Evolutionary conservation across 441 rosid genomes (phyloP).

Genomic region (Arabidopsis lyrata): DNA sequence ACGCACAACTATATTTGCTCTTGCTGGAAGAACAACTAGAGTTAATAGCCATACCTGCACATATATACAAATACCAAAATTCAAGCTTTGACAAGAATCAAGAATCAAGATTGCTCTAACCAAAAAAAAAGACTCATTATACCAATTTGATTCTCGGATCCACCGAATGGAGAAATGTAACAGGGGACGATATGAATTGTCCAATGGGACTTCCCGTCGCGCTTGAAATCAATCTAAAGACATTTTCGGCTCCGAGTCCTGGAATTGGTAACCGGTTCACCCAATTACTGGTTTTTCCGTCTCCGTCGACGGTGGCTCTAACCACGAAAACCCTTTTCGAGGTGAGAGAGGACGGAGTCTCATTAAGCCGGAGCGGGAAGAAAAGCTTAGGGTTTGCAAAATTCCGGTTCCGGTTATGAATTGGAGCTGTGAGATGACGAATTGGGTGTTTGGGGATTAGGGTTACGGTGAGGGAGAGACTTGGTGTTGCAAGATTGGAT

Average conservation of each 20-base stretch:
- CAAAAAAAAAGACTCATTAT: conserved; percentile 24
- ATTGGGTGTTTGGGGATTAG: conserved; percentile 35
- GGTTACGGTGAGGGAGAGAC: conserved; percentile 43
- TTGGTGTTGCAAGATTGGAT: conserved; percentile 37
- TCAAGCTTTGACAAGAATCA: too few relatives aligned
- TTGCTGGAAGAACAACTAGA: conserved; percentile 84
- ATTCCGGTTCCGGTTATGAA: conserved; percentile 2
- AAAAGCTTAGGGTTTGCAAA: conserved; percentile 33
- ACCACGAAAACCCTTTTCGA: conserved; percentile 44
- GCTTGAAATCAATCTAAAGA: conserved; percentile 71
- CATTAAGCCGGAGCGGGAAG: conserved; percentile 21
- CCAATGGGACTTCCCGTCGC: conserved; percentile 89
- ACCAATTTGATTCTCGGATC: conserved; percentile 93
- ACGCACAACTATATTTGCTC: conserved; percentile 77
- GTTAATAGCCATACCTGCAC: conserved; percentile 92
- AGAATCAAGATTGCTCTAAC: neutral
- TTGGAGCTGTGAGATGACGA: conserved; percentile 20
- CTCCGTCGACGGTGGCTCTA: conserved; percentile 54
- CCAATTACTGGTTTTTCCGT: conserved; percentile 58
- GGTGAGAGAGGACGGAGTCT: conserved; percentile 10
- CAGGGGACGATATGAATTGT: conserved; percentile 85
- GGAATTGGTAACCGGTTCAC: conserved; percentile 65
- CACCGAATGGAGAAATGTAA: conserved; percentile 81
- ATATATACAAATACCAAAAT: conserved; percentile 22
- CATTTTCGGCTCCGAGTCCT: conserved; percentile 70